phyloP scores from a whole-genome alignment of 2,329 filamentous ascomycete genomes.

The Pestalotiopsis sp. region DNA sequence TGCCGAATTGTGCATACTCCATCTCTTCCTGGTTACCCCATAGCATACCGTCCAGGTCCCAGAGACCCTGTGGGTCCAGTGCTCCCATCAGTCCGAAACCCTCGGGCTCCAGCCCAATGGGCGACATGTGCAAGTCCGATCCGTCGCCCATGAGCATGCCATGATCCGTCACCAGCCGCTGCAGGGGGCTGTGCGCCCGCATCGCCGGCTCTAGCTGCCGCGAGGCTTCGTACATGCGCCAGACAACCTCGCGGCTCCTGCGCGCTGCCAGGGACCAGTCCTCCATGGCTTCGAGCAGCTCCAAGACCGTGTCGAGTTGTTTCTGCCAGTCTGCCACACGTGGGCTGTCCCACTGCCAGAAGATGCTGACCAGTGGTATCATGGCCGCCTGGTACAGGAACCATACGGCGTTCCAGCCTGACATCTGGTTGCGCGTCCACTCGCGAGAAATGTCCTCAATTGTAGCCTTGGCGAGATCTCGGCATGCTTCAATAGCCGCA shows the following conservation, averaged over 20 bases:
- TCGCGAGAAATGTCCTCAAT: conserved; percentile 74
- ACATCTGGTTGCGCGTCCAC: conserved; percentile 74
- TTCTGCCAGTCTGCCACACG: conserved; percentile 54
- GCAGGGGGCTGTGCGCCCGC: conserved; percentile 34
- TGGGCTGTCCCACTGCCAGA: conserved; percentile 63
- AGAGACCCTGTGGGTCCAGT: conserved; percentile 56
- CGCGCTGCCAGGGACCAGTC: conserved; percentile 67
- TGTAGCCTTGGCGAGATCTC: conserved; percentile 68
- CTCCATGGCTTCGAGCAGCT: conserved; percentile 65
- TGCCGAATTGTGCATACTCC: conserved; percentile 34
- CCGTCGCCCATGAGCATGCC: conserved; percentile 37
- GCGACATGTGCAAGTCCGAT: conserved; percentile 50
- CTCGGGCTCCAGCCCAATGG: conserved; percentile 53
- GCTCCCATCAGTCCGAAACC: conserved; percentile 55
- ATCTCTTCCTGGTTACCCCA: conserved; percentile 49
- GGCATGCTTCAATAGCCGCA: conserved; percentile 68
- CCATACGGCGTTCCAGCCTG: conserved; percentile 82
- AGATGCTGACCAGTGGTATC: conserved; percentile 76
- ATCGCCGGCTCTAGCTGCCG: conserved; percentile 39
- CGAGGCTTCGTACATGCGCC: conserved; percentile 64
- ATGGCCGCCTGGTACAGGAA: conserved; percentile 80
- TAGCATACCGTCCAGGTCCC: conserved; percentile 60
- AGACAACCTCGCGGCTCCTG: conserved; percentile 64
- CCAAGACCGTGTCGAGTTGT: conserved; percentile 60
- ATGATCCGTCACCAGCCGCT: conserved; percentile 37